Percentiles rank a stretch among this genome's conserved stretches.
phyloP scores from a whole-genome alignment of 2,329 filamentous ascomycete genomes.

The Phialophora tarda region DNA sequence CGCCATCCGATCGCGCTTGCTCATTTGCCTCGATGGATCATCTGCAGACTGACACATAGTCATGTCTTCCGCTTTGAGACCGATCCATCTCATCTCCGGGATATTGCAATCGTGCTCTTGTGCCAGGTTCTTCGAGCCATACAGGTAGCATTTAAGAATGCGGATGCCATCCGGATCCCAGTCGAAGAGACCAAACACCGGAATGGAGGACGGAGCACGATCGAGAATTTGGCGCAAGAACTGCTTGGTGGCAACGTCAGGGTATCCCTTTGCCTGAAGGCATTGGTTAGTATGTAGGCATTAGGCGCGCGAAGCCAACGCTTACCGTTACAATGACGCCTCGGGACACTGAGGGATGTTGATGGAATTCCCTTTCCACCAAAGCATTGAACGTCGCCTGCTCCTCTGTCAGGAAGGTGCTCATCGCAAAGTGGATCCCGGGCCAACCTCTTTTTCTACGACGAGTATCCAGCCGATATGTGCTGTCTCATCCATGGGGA shows the following conservation, averaged over 20 bases:
- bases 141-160: conserved; percentile 68
- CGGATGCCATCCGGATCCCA: conserved; percentile 67
- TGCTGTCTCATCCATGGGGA: conserved; percentile 41
- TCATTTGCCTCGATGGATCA: conserved; percentile 10
- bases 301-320: conserved; percentile 27
- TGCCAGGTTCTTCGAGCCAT: conserved; percentile 62
- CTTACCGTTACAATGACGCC: conserved; percentile 63
- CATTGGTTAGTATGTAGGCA: conserved; percentile 10
- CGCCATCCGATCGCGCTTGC: conserved; percentile 37
- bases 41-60: conserved; percentile 41
- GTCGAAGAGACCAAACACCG: conserved; percentile 63
- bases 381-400: conserved; percentile 67
- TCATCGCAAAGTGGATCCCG: conserved; percentile 2
- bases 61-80: conserved; percentile 55
- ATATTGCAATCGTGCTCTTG: conserved; percentile 60
- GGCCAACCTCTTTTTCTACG: conserved; percentile 67
- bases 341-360: conserved; percentile 46
- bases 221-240: conserved; percentile 57
- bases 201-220: conserved; percentile 36
- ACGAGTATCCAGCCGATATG: conserved; percentile 64
- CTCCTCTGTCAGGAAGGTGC: conserved; percentile 18
- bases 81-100: conserved; percentile 62
- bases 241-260: conserved; percentile 62
- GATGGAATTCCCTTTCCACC: conserved; percentile 55
- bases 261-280: conserved; percentile 66